A percentile compares a stretch with the other conserved stretches of the same genome.
Evolutionary conservation across 768 basidiomycete species (phyloP).

Genomic region (Trametes punicea): DNA sequence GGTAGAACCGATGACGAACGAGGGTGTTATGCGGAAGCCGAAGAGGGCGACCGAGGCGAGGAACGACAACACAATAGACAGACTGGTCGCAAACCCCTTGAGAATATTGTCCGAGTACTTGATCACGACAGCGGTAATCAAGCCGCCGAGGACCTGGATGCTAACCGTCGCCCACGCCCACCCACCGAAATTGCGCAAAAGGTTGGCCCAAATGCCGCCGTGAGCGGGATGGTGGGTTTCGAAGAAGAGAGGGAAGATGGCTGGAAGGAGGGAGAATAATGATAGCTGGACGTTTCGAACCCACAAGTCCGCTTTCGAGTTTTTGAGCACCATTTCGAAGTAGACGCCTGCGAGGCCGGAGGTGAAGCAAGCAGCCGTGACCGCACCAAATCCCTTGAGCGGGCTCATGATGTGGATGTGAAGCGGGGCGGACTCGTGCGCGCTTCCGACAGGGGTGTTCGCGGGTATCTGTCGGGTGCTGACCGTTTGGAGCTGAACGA

Average conservation of each 20-base stretch:
- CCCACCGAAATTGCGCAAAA: conserved; percentile 83
- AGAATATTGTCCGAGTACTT: conserved; percentile 94
- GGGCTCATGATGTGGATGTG: conserved; percentile 66
- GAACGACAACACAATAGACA: conserved; percentile 94
- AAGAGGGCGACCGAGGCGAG: conserved; percentile 90
- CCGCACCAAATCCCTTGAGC: conserved; percentile 78
- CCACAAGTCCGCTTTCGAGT: conserved; percentile 82
- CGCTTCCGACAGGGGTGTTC: conserved; percentile 56
- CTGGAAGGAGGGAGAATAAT: conserved; percentile 87
- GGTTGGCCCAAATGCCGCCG: conserved; percentile 21
- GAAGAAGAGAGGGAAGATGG: conserved; percentile 67
- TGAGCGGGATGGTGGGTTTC: conserved; percentile 32
- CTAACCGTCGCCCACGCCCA: conserved; percentile 96
- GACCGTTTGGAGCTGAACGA: conserved; percentile 55
- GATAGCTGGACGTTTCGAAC: conserved; percentile 88
- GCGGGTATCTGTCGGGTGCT: conserved; percentile 26
- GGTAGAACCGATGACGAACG: conserved; percentile 81
- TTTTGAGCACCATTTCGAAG: conserved; percentile 91
- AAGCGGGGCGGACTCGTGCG: conserved; percentile 30
- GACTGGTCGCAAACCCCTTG: conserved; percentile 95
- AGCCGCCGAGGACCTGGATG: conserved; percentile 88
- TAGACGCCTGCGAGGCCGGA: conserved; percentile 90
- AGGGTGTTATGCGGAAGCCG: conserved; percentile 81
- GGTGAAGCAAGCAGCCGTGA: conserved; percentile 82
- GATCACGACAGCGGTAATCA: conserved; percentile 94